Evolutionary conservation across 1,284 basidiomycete species (phyloP), one percentile per base, ranked within the genome.

Genomic region (Xanthoconium separans): DNA sequence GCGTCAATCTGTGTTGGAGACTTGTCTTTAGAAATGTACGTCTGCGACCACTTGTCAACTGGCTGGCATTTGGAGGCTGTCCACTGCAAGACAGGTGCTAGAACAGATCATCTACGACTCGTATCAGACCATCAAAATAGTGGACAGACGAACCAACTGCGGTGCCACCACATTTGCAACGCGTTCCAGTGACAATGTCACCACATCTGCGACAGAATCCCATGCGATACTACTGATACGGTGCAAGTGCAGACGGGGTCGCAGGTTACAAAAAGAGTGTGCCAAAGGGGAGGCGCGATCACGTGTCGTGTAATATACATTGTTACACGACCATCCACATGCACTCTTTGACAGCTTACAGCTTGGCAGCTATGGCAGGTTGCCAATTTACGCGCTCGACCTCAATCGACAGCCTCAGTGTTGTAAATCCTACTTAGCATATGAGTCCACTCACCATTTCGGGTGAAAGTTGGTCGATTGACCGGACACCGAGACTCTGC

Each of bases 161-260:
- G 22, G 77, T 74, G 50, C 89, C 89, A 60, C 89, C 89, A 70
- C 89, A 91, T 72, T 82, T 85, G 70, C 89, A 90, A 51, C 84
- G 83, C 45, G 73, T 69, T 43, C 82, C 84, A 43, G 76, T 65
- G 29, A 91, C 88, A 56, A 91, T 90, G 58, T 91, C 85, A 57
- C 89, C 89, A 62, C 89, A 91, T 69, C 87, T 78, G 58, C 87
- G 79, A 72, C 89, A 91, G 61, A 91, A 91, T 27, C 85, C 87
- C 89, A 91, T 91, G 29, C 24, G 44, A 59, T 47, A 6, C 36
- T 33, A 6, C 37, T 31, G 31, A 20, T 39, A 42, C 45, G 13
- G 7, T 27, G 33, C 15, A 39, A 50, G 31, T 33, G 16, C 45
- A 27, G 7, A 22, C 20, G 16, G 29, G n/a, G 47, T 31, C 31